phyloP scores from a whole-genome alignment of 2,329 filamentous ascomycete genomes.

The Cryphonectria nitschkei region DNA sequence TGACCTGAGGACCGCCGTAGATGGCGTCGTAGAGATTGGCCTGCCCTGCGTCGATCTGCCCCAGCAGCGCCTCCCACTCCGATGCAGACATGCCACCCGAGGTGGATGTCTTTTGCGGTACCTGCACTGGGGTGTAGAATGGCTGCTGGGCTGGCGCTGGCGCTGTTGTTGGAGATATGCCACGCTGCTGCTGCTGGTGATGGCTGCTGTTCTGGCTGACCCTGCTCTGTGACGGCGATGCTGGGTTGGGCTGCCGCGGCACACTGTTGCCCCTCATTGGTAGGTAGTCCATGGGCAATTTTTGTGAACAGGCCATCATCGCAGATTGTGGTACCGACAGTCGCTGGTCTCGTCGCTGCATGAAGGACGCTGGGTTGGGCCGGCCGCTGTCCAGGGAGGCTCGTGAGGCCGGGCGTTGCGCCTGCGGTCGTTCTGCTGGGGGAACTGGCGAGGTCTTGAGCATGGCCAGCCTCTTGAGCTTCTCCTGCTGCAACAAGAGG shows the following conservation, averaged over 20 bases:
- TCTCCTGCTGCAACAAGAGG: conserved; percentile 59
- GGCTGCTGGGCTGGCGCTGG: conserved; percentile 34
- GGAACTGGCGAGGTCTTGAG: conserved; percentile 41
- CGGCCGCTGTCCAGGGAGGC: conserved; percentile 53
- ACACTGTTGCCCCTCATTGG: conserved; percentile 50
- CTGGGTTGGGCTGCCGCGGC: conserved; percentile 49
- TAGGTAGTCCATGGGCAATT: conserved; percentile 62
- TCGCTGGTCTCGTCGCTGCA: conserved; percentile 51
- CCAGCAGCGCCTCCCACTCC: conserved; percentile 83
- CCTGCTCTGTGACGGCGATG: conserved; percentile 51
- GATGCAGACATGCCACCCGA: conserved; percentile 57
- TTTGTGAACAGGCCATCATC: conserved; percentile 42
- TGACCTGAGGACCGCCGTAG: conserved; percentile 67
- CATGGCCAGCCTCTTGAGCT: conserved; percentile 60
- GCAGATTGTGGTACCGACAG: conserved; percentile 50
- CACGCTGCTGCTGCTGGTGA: conserved; percentile 37
- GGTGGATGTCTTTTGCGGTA: conserved; percentile 40
- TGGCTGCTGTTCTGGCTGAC: conserved; percentile 39
- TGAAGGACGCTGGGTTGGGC: conserved; percentile 40
- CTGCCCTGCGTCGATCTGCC: conserved; percentile 77
- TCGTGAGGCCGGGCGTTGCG: conserved; percentile 47
- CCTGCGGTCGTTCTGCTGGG: conserved; percentile 38
- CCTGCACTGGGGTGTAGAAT: conserved; percentile 42
- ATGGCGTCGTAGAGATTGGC: conserved; percentile 86
- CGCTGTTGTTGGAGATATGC: conserved; percentile 29